These are phyloP conservation scores for Xylariaceae sp. DNA, from an alignment of 2,329 filamentous ascomycete genomes.

Conservation along the genomic window DNA sequence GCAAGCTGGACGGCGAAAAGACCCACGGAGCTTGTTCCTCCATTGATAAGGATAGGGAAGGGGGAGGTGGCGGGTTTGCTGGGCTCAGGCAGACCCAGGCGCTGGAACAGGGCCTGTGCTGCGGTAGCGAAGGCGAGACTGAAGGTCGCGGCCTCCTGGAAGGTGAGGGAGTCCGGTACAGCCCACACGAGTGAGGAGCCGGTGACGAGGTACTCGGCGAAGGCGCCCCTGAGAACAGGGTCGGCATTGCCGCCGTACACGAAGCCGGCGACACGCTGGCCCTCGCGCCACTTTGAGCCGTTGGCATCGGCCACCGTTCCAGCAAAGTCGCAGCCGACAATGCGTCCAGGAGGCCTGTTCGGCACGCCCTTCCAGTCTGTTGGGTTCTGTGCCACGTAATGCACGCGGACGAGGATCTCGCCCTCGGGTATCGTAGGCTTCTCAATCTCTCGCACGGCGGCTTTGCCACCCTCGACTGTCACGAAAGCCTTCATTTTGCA, in stretches of 20 bases:
- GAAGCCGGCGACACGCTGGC: conserved; percentile 32
- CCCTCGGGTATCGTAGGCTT: conserved; percentile 26
- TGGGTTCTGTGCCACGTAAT: conserved; percentile 32
- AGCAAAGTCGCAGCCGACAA: conserved; percentile 33
- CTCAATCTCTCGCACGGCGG: conserved; percentile 27
- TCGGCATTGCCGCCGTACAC: conserved; percentile 26
- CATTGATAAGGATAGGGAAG: conserved; percentile 30
- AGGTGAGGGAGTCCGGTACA: conserved; percentile 26
- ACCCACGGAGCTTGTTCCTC: conserved; percentile 26
- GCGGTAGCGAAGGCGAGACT: conserved; percentile 41
- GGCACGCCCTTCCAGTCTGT: conserved; percentile 31
- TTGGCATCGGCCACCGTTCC: conserved; percentile 28
- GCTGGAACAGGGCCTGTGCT: conserved; percentile 32
- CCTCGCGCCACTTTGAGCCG: conserved; percentile 26
- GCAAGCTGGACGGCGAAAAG: conserved; percentile 27
- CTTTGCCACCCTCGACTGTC: conserved; percentile 25
- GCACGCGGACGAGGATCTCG: conserved; percentile 31
- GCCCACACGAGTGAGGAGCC: conserved; percentile 26
- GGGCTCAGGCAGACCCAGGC: conserved; percentile 29
- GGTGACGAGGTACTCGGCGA: conserved; percentile 27
- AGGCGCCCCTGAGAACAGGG: conserved; percentile 23
- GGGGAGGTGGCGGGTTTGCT: conserved; percentile 24
- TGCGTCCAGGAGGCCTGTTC: conserved; percentile 20
- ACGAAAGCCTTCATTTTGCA: conserved; percentile 38
- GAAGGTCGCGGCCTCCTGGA: conserved; percentile 25